Evolutionary conservation across 2,329 filamentous ascomycete species (phyloP).

Genomic region (Epichloe gansuensis): DNA sequence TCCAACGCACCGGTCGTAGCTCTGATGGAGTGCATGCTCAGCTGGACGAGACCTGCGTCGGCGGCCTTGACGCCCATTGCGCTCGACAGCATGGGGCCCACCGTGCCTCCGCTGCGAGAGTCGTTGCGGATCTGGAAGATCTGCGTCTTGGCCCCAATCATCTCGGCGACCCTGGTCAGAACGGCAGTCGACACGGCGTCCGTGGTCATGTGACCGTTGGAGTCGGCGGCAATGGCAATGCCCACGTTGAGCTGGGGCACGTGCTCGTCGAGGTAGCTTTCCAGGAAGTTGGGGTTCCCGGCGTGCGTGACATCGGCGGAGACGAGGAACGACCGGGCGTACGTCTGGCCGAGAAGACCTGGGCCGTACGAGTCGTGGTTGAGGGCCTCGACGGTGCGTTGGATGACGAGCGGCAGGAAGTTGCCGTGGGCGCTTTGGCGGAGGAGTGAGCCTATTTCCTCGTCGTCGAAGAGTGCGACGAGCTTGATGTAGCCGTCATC

Average conservation of each 20-base stretch:
- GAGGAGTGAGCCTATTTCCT: conserved; percentile 85
- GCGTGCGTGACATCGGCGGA: conserved; percentile 91
- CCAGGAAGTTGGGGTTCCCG: conserved; percentile 85
- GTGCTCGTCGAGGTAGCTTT: conserved; percentile 73
- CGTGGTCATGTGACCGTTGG: conserved; percentile 93
- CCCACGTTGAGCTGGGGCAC: conserved; percentile 81
- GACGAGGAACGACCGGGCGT: conserved; percentile 83
- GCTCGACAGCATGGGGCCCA: conserved; percentile 80
- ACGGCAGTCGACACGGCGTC: conserved; percentile 76
- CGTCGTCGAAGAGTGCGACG: conserved; percentile 90
- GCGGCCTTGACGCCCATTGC: conserved; percentile 70
- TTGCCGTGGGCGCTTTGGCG: conserved; percentile 84
- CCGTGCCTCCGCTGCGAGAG: conserved; percentile 75
- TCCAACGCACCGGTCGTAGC: conserved; percentile 79
- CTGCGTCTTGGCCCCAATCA: conserved; percentile 59
- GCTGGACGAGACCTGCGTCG: conserved; percentile 79
- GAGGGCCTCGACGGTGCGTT: conserved; percentile 63
- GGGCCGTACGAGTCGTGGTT: conserved; percentile 42
- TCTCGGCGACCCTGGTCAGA: conserved; percentile 64
- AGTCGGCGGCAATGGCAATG: conserved; percentile 65
- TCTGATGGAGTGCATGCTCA: conserved; percentile 88
- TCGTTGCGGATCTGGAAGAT: conserved; percentile 95
- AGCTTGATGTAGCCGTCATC: conserved; percentile 67
- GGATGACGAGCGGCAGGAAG: conserved; percentile 69
- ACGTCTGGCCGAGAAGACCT: conserved; percentile 63